Base-by-base conservation (phyloP, 768 basidiomycete species). In the Suillus weaverae region DNA sequence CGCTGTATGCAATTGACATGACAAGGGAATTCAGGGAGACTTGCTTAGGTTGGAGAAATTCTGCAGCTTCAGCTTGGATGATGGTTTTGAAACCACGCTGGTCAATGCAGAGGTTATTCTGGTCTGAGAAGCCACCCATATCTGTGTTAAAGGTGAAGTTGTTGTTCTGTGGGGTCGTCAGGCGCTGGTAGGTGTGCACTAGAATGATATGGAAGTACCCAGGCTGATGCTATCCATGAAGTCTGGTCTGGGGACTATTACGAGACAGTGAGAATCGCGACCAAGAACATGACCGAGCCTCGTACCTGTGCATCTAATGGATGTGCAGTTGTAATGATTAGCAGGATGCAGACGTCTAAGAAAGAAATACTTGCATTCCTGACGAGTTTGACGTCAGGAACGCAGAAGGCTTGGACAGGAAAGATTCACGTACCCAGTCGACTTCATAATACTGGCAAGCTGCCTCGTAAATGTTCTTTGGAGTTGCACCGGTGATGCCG, bases 151-250 rank as follows among this genome's bases (percentile, higher is more conserved):
- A 76, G 18, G 89, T 89, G 68, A 84, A 86, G 70, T 90, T 90
- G 69, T 88, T 86, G 59, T 83, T 84, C 87, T 88, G 51, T 16
- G 51, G n/a, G 61, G 9, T 32, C 7, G n/a, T 48, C 50, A 70
- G 70, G 60, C 18, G 20, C 48, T 51, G 30, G 26, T 13, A 18
- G 16, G n/a, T 44, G 51, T 11, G 43, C 35, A 38, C 50, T 46
- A 14, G 35, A 16, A 35, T 61, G 33, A 13, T 3, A 26, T 32
- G 5, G 2, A 51, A 77, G 59, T 73, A 87, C 89, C 87, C 86
- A 86, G 26, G 87, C 81, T 5, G 86, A 82, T n/a, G 86, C 86
- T 26, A 89, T 76, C 79, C 84, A 84, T 0, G 88, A 89, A 0
- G 84, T 85, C 70, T 88, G 81, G 38, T 87, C 86, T 1, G 89